phyloP scores from a whole-genome alignment of 306 rosid genomes.

The Ormosia semicastrata region DNA sequence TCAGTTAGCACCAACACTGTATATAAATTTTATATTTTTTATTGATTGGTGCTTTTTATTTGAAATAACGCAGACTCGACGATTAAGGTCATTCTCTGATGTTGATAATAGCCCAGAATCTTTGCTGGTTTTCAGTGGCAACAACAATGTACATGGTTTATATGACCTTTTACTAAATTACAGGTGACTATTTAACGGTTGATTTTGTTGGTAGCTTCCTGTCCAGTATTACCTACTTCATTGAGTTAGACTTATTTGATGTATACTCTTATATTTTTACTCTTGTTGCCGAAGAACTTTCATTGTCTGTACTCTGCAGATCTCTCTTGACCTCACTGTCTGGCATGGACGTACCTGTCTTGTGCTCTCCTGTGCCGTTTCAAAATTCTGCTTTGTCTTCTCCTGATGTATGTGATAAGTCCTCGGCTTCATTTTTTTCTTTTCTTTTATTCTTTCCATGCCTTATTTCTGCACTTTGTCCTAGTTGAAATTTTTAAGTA shows the following conservation, averaged over 20 bases:
- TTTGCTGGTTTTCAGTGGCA: conserved; percentile 71
- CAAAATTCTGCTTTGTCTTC: conserved; percentile 78
- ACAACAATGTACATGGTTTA: conserved; percentile 66
- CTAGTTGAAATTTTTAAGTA: not conserved
- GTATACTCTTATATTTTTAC: not conserved
- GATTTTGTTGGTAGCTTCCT: conserved; percentile 15
- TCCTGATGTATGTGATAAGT: conserved; percentile 61
- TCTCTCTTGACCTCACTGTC: conserved; percentile 65
- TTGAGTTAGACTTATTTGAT: conserved; percentile 12
- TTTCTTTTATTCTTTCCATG: not conserved
- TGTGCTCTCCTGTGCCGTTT: conserved; percentile 84
- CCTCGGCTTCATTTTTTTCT: not conserved
- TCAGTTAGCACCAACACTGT: not conserved
- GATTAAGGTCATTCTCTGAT: conserved; percentile 58
- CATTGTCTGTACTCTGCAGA: conserved; percentile 51
- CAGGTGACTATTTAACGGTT: conserved; percentile 52
- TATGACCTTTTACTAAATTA: conserved; percentile 79
- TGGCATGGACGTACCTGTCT: conserved; percentile 77
- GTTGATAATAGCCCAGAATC: conserved; percentile 81
- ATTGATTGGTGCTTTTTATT: conserved; percentile 7
- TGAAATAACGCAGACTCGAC: conserved; percentile 59
- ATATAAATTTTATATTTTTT: not conserved
- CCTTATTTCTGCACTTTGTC: conserved; percentile 8
- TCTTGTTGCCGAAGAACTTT: conserved; percentile 19
- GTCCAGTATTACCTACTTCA: not conserved